Base-by-base conservation (phyloP, 495 filamentous ascomycete species). In the Neurospora sp. region DNA sequence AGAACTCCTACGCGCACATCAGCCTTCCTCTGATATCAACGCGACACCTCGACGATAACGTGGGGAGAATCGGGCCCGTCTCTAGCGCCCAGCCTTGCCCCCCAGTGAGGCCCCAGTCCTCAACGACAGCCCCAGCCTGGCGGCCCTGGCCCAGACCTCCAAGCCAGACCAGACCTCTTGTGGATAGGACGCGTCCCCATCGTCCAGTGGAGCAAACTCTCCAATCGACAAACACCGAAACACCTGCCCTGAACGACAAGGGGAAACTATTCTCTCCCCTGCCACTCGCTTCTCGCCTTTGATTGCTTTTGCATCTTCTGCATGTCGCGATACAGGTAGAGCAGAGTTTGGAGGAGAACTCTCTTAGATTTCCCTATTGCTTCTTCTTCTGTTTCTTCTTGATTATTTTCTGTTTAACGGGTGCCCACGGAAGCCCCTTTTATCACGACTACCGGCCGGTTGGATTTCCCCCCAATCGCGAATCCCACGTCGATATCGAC, bases 251-350 rank as follows among this genome's bases (percentile, higher is more conserved):
- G 54, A 4, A 66, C 54, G 54, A 16, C 54, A 66, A 66, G 54
- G 54, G 54, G 54, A 66, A 66, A 66, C 54, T 66, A 66, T 66
- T 66, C 54, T 66, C 54, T 66, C 54, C 54, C 54, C 54, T 66
- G 54, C 54, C 54, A 66, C 54, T 66, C 54, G 54, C 54, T 62
- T 62, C 54, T 62, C 54, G 54, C 54, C 54, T 18, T 66, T 66
- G 54, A 66, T 66, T 66, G 54, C 54, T 66, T 66, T 59, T 59
- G 48, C 48, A 59, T 59, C 48, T 59, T 20, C 48, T 66, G 54
- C 54, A 66, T 59, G 48, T 66, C 54, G 54, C 54, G 54, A 66
- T 66, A 66, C 23, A 66, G 54, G 54, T 37, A 66, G 54, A 27
- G 48, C 23, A 59, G 48, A 31, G 20, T 54, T 54, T 46, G 42